A percentile compares a stretch with the other conserved stretches of the same genome.
Evolutionary conservation across 371 early-diverging fungal species (phyloP).

Genomic region (Lichtheimia corymbifera): DNA sequence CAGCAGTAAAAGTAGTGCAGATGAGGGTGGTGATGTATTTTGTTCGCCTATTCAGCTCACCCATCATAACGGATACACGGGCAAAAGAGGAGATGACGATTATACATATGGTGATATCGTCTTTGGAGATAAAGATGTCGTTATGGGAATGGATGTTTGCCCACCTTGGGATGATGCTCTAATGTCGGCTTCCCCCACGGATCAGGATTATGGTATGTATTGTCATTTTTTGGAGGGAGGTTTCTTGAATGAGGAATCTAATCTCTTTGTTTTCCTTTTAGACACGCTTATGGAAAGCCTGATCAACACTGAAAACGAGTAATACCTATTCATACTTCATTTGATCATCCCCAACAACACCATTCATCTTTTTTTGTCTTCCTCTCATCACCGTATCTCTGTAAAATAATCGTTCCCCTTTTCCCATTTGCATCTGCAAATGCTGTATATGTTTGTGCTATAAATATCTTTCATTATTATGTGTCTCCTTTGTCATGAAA

Average conservation of each 20-base stretch:
- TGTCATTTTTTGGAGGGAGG: background rate
- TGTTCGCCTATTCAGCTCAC: constrained; percentile 9
- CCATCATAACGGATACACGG: background rate
- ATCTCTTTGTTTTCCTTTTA: constrained; percentile 1
- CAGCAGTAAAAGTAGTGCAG: too few species aligned
- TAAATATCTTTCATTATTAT: background rate
- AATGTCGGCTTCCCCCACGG: constrained; percentile 1
- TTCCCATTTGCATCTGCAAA: background rate
- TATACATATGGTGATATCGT: background rate
- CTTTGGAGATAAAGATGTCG: constrained; percentile 1
- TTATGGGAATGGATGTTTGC: constrained; percentile 8
- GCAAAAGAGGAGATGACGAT: too few species aligned
- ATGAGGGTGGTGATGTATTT: background rate
- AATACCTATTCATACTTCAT: background rate
- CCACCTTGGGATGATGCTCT: constrained; percentile 27
- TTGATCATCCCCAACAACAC: background rate
- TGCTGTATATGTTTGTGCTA: background rate
- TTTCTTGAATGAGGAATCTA: background rate
- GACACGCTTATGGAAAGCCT: constrained; percentile 24
- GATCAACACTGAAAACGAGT: constrained; percentile 18
- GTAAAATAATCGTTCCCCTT: background rate
- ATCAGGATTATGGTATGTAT: constrained; percentile 12
- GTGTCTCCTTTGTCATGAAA: background rate
- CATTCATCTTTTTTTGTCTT: background rate
- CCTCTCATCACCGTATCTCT: background rate